phyloP scores from a whole-genome alignment of 2,329 filamentous ascomycete species.

The Aspergillus novoparasiticus region DNA sequence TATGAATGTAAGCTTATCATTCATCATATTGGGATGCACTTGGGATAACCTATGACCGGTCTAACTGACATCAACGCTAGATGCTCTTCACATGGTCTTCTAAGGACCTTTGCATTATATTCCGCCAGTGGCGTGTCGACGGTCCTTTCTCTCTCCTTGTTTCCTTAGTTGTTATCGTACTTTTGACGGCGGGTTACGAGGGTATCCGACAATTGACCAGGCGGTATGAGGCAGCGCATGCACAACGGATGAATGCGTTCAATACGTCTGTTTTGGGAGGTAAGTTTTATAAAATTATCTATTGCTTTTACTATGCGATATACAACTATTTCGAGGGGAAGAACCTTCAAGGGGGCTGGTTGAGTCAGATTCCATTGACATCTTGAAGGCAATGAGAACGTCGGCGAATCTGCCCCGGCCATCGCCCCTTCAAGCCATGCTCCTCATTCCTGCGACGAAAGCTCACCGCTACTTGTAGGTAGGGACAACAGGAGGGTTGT shows the following conservation, averaged over 20 bases:
- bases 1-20: constrained; percentile 74
- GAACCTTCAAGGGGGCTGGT: constrained; percentile 4
- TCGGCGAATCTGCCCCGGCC: constrained; percentile 32
- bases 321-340: constrained; percentile 10
- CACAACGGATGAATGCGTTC: constrained; percentile 54
- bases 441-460: constrained; percentile 48
- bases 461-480: constrained; percentile 76
- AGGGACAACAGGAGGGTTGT: constrained; percentile 63
- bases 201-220: constrained; percentile 76
- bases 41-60: neutral
- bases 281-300: constrained; percentile 25
- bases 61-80: constrained; percentile 49
- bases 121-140: constrained; percentile 84
- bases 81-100: constrained; percentile 99
- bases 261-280: constrained; percentile 34
- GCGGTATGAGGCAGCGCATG: constrained; percentile 67
- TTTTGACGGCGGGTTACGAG: constrained; percentile 91
- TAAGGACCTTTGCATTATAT: constrained; percentile 92
- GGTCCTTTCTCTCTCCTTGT: constrained; percentile 73
- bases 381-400: constrained; percentile 39
- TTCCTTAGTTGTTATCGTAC: constrained; percentile 79
- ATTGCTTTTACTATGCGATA: constrained; percentile 17
- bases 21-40: neutral
- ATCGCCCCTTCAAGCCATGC: constrained; percentile 23
- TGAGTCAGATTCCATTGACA: constrained; percentile 21